phyloP scores from a whole-genome alignment of 73 alveolate species.

The Tetrahymena thermophila region DNA sequence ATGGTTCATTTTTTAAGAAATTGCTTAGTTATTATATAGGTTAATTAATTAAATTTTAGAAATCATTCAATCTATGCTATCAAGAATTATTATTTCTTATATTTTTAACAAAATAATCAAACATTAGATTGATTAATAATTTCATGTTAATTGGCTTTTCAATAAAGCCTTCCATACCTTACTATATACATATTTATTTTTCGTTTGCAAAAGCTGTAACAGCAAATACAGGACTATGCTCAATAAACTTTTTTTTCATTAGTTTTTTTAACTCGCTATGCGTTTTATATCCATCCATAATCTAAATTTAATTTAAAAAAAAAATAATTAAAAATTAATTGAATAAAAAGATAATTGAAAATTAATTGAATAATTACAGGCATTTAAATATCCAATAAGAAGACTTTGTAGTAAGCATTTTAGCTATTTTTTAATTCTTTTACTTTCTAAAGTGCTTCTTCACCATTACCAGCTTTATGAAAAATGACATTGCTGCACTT shows the following conservation, averaged over 20 bases:
- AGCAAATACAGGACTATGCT: background rate
- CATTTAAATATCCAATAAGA: background rate
- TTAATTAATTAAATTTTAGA: too few species aligned
- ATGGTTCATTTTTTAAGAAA: too few species aligned
- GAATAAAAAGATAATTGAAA: background rate
- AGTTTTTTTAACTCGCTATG: background rate
- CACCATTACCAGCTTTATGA: background rate
- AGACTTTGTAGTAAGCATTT: background rate
- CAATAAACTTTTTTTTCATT: background rate
- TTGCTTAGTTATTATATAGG: too few species aligned
- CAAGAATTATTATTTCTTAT: background rate
- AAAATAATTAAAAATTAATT: background rate
- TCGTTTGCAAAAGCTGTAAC: background rate
- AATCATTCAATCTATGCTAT: too few species aligned
- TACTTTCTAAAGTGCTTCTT: background rate
- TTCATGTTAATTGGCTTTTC: background rate
- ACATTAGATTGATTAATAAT: background rate
- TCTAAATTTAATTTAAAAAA: background rate
- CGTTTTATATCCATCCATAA: background rate
- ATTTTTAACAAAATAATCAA: background rate
- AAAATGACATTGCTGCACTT: background rate
- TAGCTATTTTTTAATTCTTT: background rate
- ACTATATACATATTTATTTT: background rate
- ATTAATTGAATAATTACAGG: background rate
- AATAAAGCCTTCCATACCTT: background rate